A percentile compares a stretch with the other conserved stretches of the same genome.
Conservation (phyloP, 179 eudicot genomes). For the Pouteria campechiana region DNA sequence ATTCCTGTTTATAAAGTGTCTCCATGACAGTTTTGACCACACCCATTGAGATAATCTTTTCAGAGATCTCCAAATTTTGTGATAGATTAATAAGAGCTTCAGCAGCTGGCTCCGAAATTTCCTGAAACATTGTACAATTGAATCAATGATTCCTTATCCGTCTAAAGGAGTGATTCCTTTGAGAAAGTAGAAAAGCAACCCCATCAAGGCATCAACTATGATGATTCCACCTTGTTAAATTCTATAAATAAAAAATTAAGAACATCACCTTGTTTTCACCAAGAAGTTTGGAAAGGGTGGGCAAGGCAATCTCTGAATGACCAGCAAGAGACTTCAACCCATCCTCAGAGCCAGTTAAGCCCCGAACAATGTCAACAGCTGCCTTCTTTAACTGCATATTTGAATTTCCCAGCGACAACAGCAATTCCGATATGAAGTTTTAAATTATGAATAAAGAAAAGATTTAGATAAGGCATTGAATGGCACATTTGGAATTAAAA, state of each 20-base stretch:
- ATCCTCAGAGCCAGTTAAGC: conserved; percentile 84
- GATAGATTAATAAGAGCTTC: conserved; percentile 87
- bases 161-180: no score
- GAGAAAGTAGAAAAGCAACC: no score
- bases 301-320: conserved; percentile 38
- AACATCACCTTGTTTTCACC: conserved; percentile 58
- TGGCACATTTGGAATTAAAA: no score
- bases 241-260: neutral
- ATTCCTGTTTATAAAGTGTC: conserved; percentile 52
- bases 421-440: neutral
- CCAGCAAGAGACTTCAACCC: conserved; percentile 59
- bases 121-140: conserved; percentile 63
- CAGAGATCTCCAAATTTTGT: conserved; percentile 54
- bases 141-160: no score
- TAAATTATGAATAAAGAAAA: neutral
- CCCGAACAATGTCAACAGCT: conserved; percentile 86
- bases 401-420: neutral
- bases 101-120: conserved; percentile 87
- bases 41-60: conserved; percentile 65
- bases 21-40: conserved; percentile 52
- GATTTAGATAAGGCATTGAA: neutral
- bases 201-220: no score
- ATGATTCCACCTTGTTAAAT: no score
- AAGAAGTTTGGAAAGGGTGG: conserved; percentile 46
- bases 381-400: conserved; percentile 65